Base-by-base conservation (phyloP, 345 rosid genomes). In the Moringa oleifera region DNA sequence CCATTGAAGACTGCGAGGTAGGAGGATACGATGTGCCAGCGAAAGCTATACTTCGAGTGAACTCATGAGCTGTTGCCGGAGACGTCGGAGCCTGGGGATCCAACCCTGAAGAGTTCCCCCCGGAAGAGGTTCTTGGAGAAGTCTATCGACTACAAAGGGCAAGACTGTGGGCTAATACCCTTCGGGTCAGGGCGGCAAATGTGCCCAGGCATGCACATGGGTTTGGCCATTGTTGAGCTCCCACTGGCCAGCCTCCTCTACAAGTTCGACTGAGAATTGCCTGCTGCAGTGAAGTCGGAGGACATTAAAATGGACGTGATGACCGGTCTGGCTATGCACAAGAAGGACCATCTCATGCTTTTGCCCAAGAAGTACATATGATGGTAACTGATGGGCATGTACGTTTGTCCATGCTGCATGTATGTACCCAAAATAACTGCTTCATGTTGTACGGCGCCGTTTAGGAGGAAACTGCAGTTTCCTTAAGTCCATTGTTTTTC, bases 31-130 rank as follows among this genome's bases (percentile, higher is more conserved):
- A 71, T 10, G 63, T 81, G 18, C 68, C 65, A 11, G 70, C 73
- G 3, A 71, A 65, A 58, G 66, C 81, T 17, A 25, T 59, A 17
- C 68, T 81, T 28, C 55, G 41, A 54, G 75, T 74, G 16, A 79
- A 74, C 25, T 62, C 36, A 3, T 73, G 67, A 69, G 81, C 81
- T 0, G 54, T 81, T 7, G 82, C 85, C 6, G 72, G 80, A 1
- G 85, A 77, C 36, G 53, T 66, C 21, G 76, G 73, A 62, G 64
- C 55, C 0, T 75, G 89, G 85, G 73, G 47, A 6, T 20, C 7
- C 31, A 64, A 65, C 58, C 70, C 70, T 0, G 36, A 41, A 13
- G 58, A 47, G 53, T 71, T 71, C 25, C 7, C 7, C 7, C 70
- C 70, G 0, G 70, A n/a, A 73, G 17, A 63, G 69, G 31, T 73